Evolutionary conservation across 2,329 filamentous ascomycete genomes (phyloP).

Genomic region (Phoma sp.): DNA sequence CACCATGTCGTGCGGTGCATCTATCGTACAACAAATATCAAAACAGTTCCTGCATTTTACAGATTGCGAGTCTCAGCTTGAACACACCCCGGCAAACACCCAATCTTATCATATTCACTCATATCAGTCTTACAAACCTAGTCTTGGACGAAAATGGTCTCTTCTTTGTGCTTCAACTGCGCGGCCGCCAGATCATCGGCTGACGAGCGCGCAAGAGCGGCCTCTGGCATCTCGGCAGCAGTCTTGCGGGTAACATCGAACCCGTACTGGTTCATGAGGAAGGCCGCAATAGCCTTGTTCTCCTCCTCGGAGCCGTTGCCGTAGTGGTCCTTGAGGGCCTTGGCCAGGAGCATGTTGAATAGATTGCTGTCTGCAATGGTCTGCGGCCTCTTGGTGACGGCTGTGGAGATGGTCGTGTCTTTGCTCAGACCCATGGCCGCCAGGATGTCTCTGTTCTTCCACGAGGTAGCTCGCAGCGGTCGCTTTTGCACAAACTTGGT

Average conservation of each 20-base stretch:
- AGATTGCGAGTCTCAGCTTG: neutral
- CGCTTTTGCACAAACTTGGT: slow-evolving; percentile 26
- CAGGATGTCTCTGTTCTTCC: slow-evolving; percentile 27
- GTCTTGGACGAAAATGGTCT: neutral
- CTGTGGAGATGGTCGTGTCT: slow-evolving; percentile 14
- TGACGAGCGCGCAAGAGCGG: slow-evolving; percentile 17
- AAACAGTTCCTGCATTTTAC: neutral
- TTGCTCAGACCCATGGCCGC: slow-evolving; percentile 35
- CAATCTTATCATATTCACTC: neutral
- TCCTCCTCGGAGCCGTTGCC: slow-evolving; percentile 28
- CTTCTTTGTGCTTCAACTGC: neutral
- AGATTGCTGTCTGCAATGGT: slow-evolving; percentile 18
- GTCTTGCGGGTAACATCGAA: slow-evolving; percentile 22
- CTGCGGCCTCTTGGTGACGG: slow-evolving; percentile 5
- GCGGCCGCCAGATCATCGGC: slow-evolving; percentile 12
- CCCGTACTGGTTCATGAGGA: slow-evolving; percentile 24
- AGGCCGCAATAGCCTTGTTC: slow-evolving; percentile 27
- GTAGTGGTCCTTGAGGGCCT: slow-evolving; percentile 30
- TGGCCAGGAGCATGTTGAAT: slow-evolving; percentile 28
- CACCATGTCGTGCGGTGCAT: too few species aligned
- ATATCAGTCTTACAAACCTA: neutral
- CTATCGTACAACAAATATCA: neutral
- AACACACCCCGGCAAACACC: too few species aligned
- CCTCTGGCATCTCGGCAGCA: neutral
- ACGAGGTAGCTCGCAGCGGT: slow-evolving; percentile 30